Conservation (phyloP, 2,329 filamentous ascomycete species). For the Daldinia sp. region DNA sequence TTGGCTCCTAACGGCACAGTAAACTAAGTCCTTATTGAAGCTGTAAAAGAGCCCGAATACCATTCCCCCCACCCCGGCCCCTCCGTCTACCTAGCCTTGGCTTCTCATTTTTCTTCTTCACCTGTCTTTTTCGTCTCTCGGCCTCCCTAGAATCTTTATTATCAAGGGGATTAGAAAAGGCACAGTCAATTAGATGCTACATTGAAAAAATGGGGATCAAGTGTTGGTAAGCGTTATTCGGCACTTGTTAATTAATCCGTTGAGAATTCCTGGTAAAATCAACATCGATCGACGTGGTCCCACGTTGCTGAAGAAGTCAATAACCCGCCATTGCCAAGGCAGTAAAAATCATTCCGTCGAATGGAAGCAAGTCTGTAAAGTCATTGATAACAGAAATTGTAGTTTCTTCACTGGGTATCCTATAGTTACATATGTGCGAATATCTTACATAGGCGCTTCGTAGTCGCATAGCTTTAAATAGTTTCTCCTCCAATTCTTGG, state of each 20-base stretch:
- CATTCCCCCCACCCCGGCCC: not conserved
- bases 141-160: not conserved
- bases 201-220: not conserved
- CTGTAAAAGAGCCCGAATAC: not conserved
- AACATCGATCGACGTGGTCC: not conserved
- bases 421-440: conserved; percentile 4
- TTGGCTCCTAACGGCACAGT: not conserved
- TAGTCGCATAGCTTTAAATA: not conserved
- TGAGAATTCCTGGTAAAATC: not conserved
- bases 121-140: not conserved
- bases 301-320: not conserved
- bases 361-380: not conserved
- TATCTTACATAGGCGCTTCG: not conserved
- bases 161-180: not conserved
- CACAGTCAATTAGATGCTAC: not conserved
- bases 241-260: not conserved
- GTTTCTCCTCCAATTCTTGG: conserved; percentile 2
- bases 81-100: not conserved
- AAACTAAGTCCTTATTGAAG: not conserved
- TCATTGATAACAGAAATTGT: not conserved
- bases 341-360: not conserved
- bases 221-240: not conserved
- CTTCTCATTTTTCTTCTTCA: not conserved
- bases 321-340: not conserved
- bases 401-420: not conserved